Conservation (phyloP, 1,284 basidiomycete species). For the Meira miltonrushii region DNA sequence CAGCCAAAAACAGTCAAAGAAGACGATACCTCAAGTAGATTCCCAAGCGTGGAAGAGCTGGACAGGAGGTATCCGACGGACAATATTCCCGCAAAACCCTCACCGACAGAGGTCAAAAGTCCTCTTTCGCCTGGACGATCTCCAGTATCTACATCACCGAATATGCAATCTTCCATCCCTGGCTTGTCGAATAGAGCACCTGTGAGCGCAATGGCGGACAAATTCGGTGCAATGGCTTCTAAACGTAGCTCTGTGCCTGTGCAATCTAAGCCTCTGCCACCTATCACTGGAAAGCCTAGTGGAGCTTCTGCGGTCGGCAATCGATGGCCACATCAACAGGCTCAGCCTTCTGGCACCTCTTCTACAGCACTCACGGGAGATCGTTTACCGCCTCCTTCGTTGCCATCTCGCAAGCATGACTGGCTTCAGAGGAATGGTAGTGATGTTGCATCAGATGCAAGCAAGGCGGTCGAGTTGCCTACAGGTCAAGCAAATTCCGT, state of each 20-base stretch:
- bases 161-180: constrained; percentile 7
- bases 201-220: constrained; percentile 30
- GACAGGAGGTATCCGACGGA: constrained; percentile 14
- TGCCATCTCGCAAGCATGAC: not conserved
- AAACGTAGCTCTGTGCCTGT: constrained; percentile 15
- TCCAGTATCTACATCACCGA: too few species aligned
- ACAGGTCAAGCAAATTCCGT: too few species aligned
- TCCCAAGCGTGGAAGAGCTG: constrained; percentile 36
- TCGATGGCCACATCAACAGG: constrained; percentile 1
- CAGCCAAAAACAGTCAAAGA: not conserved
- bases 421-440: too few species aligned
- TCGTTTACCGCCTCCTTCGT: not conserved
- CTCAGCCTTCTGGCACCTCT: not conserved
- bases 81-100: constrained; percentile 2
- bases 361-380: not conserved
- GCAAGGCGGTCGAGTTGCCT: too few species aligned
- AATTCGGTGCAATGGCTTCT: constrained; percentile 16
- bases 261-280: constrained; percentile 14
- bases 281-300: constrained; percentile 15
- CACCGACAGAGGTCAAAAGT: constrained; percentile 5
- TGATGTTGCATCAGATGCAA: too few species aligned
- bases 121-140: not conserved
- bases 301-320: constrained; percentile 21
- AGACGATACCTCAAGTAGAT: constrained; percentile 22
- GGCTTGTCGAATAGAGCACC: constrained; percentile 26